Evolutionary conservation across 2,329 filamentous ascomycete genomes (phyloP).

Genomic region (Chaetomium strumarium): DNA sequence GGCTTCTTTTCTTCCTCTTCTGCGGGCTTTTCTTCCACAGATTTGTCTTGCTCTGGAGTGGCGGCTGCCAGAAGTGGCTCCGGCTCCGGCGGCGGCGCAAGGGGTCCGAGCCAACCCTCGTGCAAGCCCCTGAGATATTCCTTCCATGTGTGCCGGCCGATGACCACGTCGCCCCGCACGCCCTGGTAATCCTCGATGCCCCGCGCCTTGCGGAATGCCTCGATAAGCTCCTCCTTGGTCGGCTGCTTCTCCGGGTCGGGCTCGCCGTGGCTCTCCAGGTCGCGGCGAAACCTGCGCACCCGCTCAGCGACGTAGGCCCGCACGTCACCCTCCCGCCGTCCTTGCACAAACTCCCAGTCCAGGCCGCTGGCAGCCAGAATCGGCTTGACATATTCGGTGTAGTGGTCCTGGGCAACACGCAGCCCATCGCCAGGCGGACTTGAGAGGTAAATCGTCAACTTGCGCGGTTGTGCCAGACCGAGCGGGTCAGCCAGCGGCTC

Average conservation of each 20-base stretch:
- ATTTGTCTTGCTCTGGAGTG: conserved; percentile 33
- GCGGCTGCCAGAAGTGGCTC: conserved; percentile 22
- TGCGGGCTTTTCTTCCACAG: conserved; percentile 34
- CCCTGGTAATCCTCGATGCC: conserved; percentile 68
- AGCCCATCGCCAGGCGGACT: conserved; percentile 83
- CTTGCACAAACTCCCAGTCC: conserved; percentile 95
- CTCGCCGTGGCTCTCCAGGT: conserved; percentile 43
- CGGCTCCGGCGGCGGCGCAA: conserved; percentile 53
- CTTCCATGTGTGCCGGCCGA: conserved; percentile 93
- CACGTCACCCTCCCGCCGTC: conserved; percentile 86
- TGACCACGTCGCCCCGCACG: conserved; percentile 74
- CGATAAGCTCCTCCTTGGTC: conserved; percentile 55
- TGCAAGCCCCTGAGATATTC: conserved; percentile 91
- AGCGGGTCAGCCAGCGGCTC: conserved; percentile 57
- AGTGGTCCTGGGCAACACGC: conserved; percentile 83
- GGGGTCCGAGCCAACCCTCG: conserved; percentile 90
- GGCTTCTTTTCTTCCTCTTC: conserved; percentile 48
- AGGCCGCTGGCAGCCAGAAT: conserved; percentile 81
- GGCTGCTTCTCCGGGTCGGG: conserved; percentile 40
- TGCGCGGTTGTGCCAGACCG: conserved; percentile 64
- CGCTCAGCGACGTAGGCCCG: conserved; percentile 80
- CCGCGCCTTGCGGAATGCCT: conserved; percentile 57
- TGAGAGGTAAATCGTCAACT: conserved; percentile 78
- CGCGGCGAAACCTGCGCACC: conserved; percentile 65
- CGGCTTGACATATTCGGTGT: conserved; percentile 92